Percentiles rank a stretch among this genome's conserved stretches.
phyloP scores from a whole-genome alignment of 2,329 filamentous ascomycete species.

The Apiospora hydei region DNA sequence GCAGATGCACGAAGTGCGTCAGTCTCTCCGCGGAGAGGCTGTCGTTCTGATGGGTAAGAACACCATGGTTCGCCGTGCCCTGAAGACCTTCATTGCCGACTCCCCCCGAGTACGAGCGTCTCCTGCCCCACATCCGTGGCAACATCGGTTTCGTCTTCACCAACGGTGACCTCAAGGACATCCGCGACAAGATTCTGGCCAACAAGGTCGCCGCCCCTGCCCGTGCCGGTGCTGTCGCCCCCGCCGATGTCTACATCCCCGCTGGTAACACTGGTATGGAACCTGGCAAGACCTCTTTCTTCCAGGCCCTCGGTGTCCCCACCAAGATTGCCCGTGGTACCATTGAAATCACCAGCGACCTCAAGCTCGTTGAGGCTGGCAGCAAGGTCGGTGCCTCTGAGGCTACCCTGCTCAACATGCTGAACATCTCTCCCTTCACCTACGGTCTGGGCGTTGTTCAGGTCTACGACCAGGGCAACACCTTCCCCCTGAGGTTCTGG shows the following conservation, averaged over 20 bases:
- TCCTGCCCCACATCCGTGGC: constrained; percentile 94
- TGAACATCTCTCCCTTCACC: constrained; percentile 99
- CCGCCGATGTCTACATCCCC: constrained; percentile 90
- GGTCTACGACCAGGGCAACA: constrained; percentile 98
- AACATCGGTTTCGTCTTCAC: constrained; percentile 99
- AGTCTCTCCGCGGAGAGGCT: constrained; percentile 86
- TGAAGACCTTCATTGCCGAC: constrained; percentile 92
- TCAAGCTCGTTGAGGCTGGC: constrained; percentile 95
- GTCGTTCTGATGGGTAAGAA: constrained; percentile 99
- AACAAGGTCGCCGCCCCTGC: constrained; percentile 99
- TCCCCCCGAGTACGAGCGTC: constrained; percentile 95
- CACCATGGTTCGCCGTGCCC: constrained; percentile 99
- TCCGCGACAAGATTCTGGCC: constrained; percentile 91
- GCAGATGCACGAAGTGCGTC: constrained; percentile 99
- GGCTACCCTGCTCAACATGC: constrained; percentile 98
- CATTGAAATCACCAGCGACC: constrained; percentile 98
- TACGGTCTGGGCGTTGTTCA: constrained; percentile 97
- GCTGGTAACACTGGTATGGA: constrained; percentile 99
- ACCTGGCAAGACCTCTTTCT: constrained; percentile 99
- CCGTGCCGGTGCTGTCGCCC: constrained; percentile 96
- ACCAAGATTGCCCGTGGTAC: constrained; percentile 99
- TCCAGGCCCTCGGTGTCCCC: constrained; percentile 99
- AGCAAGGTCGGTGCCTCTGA: constrained; percentile 98
- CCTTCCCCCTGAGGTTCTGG: constrained; percentile 86
- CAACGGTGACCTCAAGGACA: constrained; percentile 91